Base-by-base conservation (phyloP, 1,284 basidiomycete species). In the Pseudozyma sp. region DNA sequence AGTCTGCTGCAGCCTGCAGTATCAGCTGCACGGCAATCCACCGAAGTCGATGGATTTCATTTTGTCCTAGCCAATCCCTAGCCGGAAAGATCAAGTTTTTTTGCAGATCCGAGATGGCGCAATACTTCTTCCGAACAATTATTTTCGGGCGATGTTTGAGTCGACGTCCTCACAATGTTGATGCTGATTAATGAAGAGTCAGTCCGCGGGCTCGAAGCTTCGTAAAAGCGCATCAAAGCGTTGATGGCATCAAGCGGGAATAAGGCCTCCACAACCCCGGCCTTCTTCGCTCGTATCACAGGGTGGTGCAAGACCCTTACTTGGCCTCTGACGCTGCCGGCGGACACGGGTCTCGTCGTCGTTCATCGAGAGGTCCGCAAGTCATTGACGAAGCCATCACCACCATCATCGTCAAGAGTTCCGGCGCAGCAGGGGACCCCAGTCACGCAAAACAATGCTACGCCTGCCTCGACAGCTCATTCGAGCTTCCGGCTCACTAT, bases 91-190 rank as follows among this genome's bases (percentile, higher is more conserved):
- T 10, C 13, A 44, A 44, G 43, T 51, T 34, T 21, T 34, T 21
- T 14, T 52, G 51, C 51, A 60, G 43, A 48, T 35, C 47, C 45
- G 19, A 43, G 14, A 61, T 61, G 36, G 59, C 59, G 59, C 52
- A 36, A 61, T 61, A 52, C 43, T 54, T 36, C 39, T 52, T 45
- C 48, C 31, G 40, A 44, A 16, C 35, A 50, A 35, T 12, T 18
- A 16, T 43, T 56, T 48, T 36, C 25, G 18, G 13, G 13, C 7
- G n/a, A n/a, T n/a, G n/a, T n/a, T n/a, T n/a, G n/a, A n/a, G n/a
- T n/a, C n/a, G n/a, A n/a, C n/a, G n/a, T n/a, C n/a, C n/a, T n/a
- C n/a, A n/a, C n/a, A n/a, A n/a, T n/a, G n/a, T n/a, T n/a, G n/a
- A n/a, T n/a, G n/a, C n/a, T n/a, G n/a, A n/a, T n/a, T n/a, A n/a